Evolutionary conservation across 2,329 filamentous ascomycete genomes (phyloP).

Genomic region (Zymoseptoria brevis): DNA sequence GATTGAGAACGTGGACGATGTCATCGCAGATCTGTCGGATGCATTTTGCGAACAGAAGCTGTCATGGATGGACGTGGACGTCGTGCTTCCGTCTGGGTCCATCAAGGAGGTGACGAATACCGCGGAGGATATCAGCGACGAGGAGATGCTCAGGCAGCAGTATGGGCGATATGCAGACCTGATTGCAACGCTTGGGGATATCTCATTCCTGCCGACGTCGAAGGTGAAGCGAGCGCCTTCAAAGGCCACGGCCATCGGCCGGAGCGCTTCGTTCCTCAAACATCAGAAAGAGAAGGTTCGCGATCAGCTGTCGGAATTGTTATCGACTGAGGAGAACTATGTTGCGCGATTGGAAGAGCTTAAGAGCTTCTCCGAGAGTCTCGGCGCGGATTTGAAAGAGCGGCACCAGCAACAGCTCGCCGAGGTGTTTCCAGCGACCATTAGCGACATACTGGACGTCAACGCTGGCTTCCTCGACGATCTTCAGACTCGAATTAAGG

Average conservation of each 20-base stretch:
- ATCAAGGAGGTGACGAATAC: conserved; percentile 40
- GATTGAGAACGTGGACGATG: conserved; percentile 66
- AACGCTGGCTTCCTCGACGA: conserved; percentile 75
- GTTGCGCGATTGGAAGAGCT: conserved; percentile 62
- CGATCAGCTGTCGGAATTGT: conserved; percentile 80
- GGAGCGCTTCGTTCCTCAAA: conserved; percentile 67
- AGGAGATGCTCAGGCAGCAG: conserved; percentile 46
- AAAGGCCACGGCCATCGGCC: conserved; percentile 70
- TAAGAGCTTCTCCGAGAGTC: conserved; percentile 69
- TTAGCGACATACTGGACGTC: conserved; percentile 71
- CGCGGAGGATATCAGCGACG: conserved; percentile 24
- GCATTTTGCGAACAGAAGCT: conserved; percentile 75
- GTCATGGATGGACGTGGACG: conserved; percentile 78
- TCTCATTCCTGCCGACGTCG: conserved; percentile 79
- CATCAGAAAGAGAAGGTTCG: conserved; percentile 78
- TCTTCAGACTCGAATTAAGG: conserved; percentile 68
- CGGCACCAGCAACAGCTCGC: conserved; percentile 45
- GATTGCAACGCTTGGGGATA: conserved; percentile 71
- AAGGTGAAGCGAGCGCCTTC: conserved; percentile 79
- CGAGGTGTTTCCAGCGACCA: conserved; percentile 72
- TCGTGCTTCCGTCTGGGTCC: conserved; percentile 71
- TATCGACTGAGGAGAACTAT: conserved; percentile 92
- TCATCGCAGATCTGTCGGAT: conserved; percentile 64
- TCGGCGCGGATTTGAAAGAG: conserved; percentile 68
- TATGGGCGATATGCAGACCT: conserved; percentile 73